Evolutionary conservation across 1,139 yeast genomes (phyloP), one percentile per base, ranked within the genome.

Genomic region (Arxiozyma heterogenica): DNA sequence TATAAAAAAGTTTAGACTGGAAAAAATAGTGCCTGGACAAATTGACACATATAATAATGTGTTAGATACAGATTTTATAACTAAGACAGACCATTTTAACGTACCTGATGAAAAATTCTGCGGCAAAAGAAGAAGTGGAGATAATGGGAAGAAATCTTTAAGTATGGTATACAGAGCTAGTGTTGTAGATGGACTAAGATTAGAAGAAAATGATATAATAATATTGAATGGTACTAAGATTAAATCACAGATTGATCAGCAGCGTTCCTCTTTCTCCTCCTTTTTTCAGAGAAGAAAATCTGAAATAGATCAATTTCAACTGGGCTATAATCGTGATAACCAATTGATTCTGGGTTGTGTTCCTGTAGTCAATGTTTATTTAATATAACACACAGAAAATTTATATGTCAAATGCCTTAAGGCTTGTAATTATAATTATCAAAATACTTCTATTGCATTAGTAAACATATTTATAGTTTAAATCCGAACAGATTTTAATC

Each of bases 281-380:
- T 39, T 39, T 9, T 39, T 39, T 18, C 4, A 39, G 42, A 39
- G 18, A n/a, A 39, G 20, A n/a, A 44, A 34, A 8, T 30, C 41
- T 9, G 27, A 18, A 8, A 34, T 30, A 17, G 46, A 20, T 4
- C n/a, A n/a, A 9, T 21, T 49, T 11, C 27, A 30, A 8, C 25
- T 65, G 44, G 66, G 66, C 7, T 45, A 55, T 44, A 66, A 64
- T 50, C 41, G 42, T 17, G 42, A 58, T 20, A 44, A 58, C 44
- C 68, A 65, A 54, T 51, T 67, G 22, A 53, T 64, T 51, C 38
- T 63, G 17, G 61, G 62, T 27, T 58, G 66, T 50, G 56, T 61
- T 5, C 67, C 69, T 7, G 54, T 66, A 44, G 34, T 58, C 17
- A 67, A 67, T 53, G 49, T 61, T 39, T 38, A 25, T 30, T n/a